These are phyloP conservation scores for Trichoderma cornu-damae DNA, from an alignment of 2,329 filamentous ascomycete genomes.

Conservation along the genomic window DNA sequence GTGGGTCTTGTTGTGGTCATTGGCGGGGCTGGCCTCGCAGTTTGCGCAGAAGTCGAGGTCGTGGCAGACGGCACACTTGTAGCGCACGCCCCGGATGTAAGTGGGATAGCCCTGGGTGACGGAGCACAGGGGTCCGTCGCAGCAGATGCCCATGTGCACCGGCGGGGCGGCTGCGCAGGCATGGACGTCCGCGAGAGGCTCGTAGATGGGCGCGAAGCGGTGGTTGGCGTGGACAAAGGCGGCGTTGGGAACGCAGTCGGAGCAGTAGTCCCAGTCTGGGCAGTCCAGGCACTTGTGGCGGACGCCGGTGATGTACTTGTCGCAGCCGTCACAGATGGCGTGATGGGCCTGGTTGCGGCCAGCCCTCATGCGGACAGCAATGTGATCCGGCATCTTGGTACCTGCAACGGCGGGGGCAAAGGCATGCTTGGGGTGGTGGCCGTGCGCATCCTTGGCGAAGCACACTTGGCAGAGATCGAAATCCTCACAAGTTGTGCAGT, in stretches of 20 bases:
- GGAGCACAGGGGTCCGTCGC: constrained; percentile 85
- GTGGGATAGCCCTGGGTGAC: constrained; percentile 47
- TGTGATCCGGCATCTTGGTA: constrained; percentile 54
- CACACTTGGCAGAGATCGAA: constrained; percentile 87
- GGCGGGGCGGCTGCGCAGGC: constrained; percentile 27
- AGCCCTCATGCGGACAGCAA: constrained; percentile 64
- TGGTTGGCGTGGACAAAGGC: constrained; percentile 70
- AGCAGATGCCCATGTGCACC: constrained; percentile 81
- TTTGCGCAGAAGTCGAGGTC: constrained; percentile 92
- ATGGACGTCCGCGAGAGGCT: constrained; percentile 47
- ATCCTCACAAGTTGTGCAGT: constrained; percentile 79
- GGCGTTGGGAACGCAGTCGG: constrained; percentile 64
- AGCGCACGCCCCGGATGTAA: constrained; percentile 83
- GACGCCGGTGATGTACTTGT: constrained; percentile 76
- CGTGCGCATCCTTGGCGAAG: constrained; percentile 70
- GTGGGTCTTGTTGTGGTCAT: constrained; percentile 90
- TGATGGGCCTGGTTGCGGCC: constrained; percentile 79
- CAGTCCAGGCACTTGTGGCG: constrained; percentile 96
- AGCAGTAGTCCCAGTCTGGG: constrained; percentile 96
- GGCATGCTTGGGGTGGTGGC: constrained; percentile 82
- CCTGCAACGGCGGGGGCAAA: constrained; percentile 66
- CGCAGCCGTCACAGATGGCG: constrained; percentile 91
- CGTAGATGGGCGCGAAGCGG: constrained; percentile 84
- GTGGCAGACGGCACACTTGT: constrained; percentile 95
- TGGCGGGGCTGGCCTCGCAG: constrained; percentile 82